Conservation (phyloP, 805 yeast species). For the Candida yuanshanica region DNA sequence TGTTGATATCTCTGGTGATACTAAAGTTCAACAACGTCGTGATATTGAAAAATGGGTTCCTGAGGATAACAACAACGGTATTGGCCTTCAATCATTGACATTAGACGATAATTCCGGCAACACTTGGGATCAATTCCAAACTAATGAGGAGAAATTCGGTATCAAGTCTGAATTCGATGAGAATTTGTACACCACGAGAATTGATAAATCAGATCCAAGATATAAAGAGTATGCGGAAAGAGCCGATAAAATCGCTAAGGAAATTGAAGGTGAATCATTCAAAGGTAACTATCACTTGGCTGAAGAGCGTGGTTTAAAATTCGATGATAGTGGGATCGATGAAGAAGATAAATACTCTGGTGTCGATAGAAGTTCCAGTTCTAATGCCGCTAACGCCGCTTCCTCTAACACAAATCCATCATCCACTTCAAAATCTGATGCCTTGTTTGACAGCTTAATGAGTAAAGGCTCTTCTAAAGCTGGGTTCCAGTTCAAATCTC, state of each 20-base stretch:
- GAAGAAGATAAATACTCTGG: conserved; percentile 97
- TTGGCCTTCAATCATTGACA: conserved; percentile 17
- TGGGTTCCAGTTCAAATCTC: conserved; percentile 32
- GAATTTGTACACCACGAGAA: conserved; percentile 76
- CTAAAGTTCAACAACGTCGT: conserved; percentile 47
- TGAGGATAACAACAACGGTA: conserved; percentile 34
- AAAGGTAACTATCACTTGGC: conserved; percentile 76
- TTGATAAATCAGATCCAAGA: conserved; percentile 67
- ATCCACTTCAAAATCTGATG: conserved; percentile 17
- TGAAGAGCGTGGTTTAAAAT: conserved; percentile 78
- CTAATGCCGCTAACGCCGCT: too few species aligned
- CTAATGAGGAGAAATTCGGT: conserved; percentile 86
- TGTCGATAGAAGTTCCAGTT: conserved; percentile 35
- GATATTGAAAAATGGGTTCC: conserved; percentile 75
- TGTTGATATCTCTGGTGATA: conserved; percentile 55
- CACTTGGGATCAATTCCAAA: conserved; percentile 91
- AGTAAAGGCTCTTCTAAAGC: conserved; percentile 33
- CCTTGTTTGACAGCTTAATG: conserved; percentile 23
- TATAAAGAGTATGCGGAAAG: conserved; percentile 55
- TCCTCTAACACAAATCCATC: conserved; percentile 6
- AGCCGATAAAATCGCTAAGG: conserved; percentile 78
- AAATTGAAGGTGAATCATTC: conserved; percentile 63
- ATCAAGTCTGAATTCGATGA: conserved; percentile 80
- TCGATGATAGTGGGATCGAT: conserved; percentile 83
- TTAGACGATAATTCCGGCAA: conserved; percentile 33